A percentile compares a stretch with the other conserved stretches of the same genome.
Conservation (phyloP, 2,329 filamentous ascomycete genomes). For the Xylaria hypoxylon region DNA sequence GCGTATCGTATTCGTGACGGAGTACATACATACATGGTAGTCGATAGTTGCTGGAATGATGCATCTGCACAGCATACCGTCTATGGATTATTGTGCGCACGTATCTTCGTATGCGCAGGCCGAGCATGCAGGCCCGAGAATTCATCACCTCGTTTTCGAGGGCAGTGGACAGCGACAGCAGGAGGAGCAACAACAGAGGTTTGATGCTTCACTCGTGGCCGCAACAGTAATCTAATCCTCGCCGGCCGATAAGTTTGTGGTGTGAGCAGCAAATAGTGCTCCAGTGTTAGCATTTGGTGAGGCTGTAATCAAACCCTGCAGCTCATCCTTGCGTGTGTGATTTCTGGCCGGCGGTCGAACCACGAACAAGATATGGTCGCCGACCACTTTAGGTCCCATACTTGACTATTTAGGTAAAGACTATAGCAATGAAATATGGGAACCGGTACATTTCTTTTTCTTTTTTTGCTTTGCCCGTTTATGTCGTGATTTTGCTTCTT, state of each 20-base stretch:
- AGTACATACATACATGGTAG: background rate
- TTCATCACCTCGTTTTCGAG: slow-evolving; percentile 21
- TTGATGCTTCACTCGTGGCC: slow-evolving; percentile 7
- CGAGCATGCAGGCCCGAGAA: slow-evolving; percentile 28
- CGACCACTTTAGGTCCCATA: slow-evolving; percentile 31
- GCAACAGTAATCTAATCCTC: slow-evolving; percentile 16
- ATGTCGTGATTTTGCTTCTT: background rate
- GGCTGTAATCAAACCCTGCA: slow-evolving; percentile 42
- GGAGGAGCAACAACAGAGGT: slow-evolving; percentile 1
- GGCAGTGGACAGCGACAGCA: background rate
- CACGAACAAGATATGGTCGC: slow-evolving; percentile 31
- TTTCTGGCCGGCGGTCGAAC: slow-evolving; percentile 25
- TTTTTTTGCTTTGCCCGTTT: background rate
- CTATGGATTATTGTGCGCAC: slow-evolving; percentile 10
- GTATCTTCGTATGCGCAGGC: slow-evolving; percentile 18
- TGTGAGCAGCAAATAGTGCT: background rate
- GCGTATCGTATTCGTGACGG: slow-evolving; percentile 29
- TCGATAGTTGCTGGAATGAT: slow-evolving; percentile 16
- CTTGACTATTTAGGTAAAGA: slow-evolving; percentile 14
- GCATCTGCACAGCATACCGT: slow-evolving; percentile 17
- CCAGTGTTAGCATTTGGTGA: slow-evolving; percentile 25
- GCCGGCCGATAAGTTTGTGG: slow-evolving; percentile 18
- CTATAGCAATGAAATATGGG: background rate
- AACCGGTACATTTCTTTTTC: slow-evolving; percentile 3
- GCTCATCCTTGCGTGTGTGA: slow-evolving; percentile 38